Conservation (phyloP, 2,329 filamentous ascomycete genomes). For the Stachybotrys echinatus region DNA sequence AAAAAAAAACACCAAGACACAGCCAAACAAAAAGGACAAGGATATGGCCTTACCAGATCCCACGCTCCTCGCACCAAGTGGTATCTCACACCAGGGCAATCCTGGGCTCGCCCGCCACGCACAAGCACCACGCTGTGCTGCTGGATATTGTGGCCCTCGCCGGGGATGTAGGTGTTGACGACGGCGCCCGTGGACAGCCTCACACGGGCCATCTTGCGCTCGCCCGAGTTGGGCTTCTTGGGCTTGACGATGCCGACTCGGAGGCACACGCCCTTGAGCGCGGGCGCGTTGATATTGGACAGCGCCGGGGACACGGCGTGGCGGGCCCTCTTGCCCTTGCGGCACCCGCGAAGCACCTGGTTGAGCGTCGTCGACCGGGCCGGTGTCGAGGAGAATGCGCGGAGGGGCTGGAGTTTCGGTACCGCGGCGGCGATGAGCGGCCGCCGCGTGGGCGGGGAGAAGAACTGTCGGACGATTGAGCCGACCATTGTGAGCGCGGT, state of each 20-base stretch:
- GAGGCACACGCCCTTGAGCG: conserved; percentile 92
- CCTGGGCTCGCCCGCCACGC: conserved; percentile 86
- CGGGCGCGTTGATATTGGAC: conserved; percentile 60
- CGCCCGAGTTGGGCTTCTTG: conserved; percentile 98
- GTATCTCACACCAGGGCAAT: conserved; percentile 98
- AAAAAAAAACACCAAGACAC: background rate
- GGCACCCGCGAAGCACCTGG: conserved; percentile 72
- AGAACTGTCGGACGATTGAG: conserved; percentile 27
- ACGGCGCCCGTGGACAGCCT: conserved; percentile 81
- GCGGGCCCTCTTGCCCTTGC: conserved; percentile 72
- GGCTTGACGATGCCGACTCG: conserved; percentile 91
- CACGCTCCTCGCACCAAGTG: conserved; percentile 85
- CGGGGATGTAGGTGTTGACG: conserved; percentile 90
- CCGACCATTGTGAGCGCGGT: conserved; percentile 25
- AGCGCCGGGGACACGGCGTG: conserved; percentile 87
- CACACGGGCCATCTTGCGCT: conserved; percentile 92
- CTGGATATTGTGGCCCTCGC: conserved; percentile 97
- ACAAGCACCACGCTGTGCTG: conserved; percentile 97
- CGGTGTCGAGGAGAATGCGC: conserved; percentile 54
- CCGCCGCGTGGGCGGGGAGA: conserved; percentile 23
- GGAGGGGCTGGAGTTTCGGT: conserved; percentile 16
- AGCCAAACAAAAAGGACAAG: too few relatives aligned
- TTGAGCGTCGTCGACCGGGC: conserved; percentile 60
- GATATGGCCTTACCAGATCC: conserved; percentile 71
- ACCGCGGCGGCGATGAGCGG: conserved; percentile 19